Evolutionary conservation across 2,329 filamentous ascomycete genomes (phyloP).

Genomic region (Cladosporium sp.): DNA sequence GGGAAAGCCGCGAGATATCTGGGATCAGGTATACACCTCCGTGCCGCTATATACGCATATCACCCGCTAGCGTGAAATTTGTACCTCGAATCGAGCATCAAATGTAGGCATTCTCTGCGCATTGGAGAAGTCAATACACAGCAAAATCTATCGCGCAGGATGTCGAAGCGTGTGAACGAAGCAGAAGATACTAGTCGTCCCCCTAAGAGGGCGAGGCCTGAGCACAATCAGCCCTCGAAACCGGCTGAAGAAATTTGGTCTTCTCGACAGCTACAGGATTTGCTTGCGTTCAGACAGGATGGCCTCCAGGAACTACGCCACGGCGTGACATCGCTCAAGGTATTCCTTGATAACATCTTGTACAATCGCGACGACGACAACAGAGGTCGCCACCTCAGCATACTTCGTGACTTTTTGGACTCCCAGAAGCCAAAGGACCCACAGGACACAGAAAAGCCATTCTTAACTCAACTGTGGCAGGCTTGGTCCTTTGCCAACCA

Average conservation of each 20-base stretch:
- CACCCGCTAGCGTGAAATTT: background rate
- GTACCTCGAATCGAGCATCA: conserved; percentile 3
- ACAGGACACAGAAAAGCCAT: conserved; percentile 60
- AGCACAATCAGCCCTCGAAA: conserved; percentile 40
- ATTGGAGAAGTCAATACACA: background rate
- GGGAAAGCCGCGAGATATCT: background rate
- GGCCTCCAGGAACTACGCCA: conserved; percentile 63
- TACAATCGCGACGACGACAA: conserved; percentile 56
- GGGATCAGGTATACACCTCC: background rate
- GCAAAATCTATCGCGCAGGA: conserved; percentile 14
- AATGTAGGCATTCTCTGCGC: conserved; percentile 1
- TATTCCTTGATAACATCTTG: conserved; percentile 64
- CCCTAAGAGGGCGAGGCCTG: conserved; percentile 33
- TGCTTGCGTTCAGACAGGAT: conserved; percentile 72
- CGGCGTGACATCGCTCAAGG: conserved; percentile 69
- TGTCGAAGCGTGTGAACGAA: conserved; percentile 33
- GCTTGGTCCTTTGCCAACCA: conserved; percentile 83
- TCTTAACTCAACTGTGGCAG: conserved; percentile 77
- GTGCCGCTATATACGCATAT: background rate
- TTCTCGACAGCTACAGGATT: conserved; percentile 65
- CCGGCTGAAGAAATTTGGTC: conserved; percentile 63
- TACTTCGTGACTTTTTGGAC: conserved; percentile 70
- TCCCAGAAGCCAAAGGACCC: conserved; percentile 52
- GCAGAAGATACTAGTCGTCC: conserved; percentile 29
- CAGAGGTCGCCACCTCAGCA: conserved; percentile 52